These are phyloP conservation scores for Hyphopichia burtonii DNA, from an alignment of 1,139 yeast species.

Conservation along the genomic window DNA sequence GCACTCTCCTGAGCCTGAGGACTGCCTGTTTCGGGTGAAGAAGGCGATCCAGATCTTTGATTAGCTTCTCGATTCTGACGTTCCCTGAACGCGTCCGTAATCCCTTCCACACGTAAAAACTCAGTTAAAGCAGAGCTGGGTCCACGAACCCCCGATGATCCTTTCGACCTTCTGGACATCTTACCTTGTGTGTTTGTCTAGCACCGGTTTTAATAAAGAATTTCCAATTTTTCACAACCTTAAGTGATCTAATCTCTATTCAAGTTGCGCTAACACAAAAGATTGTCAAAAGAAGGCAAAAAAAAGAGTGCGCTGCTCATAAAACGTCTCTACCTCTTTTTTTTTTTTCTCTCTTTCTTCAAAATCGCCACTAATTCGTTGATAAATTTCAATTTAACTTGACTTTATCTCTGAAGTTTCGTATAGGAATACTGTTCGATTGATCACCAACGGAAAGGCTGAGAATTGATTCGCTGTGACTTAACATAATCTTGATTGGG, in stretches of 20 bases:
- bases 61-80: constrained; percentile 40
- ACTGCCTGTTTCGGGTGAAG: neutral
- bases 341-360: neutral
- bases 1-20: neutral
- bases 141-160: constrained; percentile 54
- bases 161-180: constrained; percentile 26
- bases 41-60: neutral
- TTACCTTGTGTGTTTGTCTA: no score
- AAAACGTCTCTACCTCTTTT: neutral
- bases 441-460: no score
- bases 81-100: constrained; percentile 74
- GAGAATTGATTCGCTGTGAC: no score
- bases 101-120: constrained; percentile 77
- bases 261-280: neutral
- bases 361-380: neutral
- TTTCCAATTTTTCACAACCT: neutral
- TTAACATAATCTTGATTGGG: no score
- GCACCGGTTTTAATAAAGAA: no score
- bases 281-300: neutral
- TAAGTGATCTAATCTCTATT: neutral
- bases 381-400: no score
- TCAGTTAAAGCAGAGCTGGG: constrained; percentile 81
- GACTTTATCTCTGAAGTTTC: no score
- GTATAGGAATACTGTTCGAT: no score
- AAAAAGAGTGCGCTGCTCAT: neutral